phyloP scores from a whole-genome alignment of 2,329 filamentous ascomycete species.

The Alternaria tenuissima region DNA sequence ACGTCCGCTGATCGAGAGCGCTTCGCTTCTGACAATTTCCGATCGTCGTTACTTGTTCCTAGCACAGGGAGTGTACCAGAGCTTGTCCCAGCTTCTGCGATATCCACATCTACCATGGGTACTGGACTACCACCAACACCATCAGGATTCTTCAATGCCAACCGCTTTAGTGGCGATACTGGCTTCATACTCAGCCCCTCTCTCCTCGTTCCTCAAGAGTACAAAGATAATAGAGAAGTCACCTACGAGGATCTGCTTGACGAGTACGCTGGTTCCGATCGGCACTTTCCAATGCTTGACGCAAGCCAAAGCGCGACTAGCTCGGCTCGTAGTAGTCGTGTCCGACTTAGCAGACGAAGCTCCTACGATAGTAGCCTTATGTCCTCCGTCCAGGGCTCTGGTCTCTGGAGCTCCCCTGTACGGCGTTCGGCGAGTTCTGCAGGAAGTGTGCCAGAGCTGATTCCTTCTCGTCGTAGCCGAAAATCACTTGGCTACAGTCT shows the following conservation, averaged over 20 bases:
- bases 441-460: slow-evolving; percentile 50
- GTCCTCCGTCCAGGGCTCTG: slow-evolving; percentile 49
- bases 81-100: slow-evolving; percentile 44
- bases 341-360: slow-evolving; percentile 64
- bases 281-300: slow-evolving; percentile 57
- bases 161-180: slow-evolving; percentile 30
- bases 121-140: slow-evolving; percentile 43
- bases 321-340: slow-evolving; percentile 59
- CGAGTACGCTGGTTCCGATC: slow-evolving; percentile 57
- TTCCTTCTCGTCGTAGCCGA: slow-evolving; percentile 45
- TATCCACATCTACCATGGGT: slow-evolving; percentile 43
- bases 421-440: slow-evolving; percentile 50
- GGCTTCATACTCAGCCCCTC: slow-evolving; percentile 52
- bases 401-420: slow-evolving; percentile 45
- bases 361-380: slow-evolving; percentile 65
- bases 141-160: slow-evolving; percentile 30
- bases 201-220: slow-evolving; percentile 46
- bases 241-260: slow-evolving; percentile 50
- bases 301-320: slow-evolving; percentile 51
- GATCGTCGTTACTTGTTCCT: slow-evolving; percentile 40
- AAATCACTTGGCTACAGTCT: slow-evolving; percentile 40
- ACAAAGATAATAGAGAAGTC: slow-evolving; percentile 46
- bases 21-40: slow-evolving; percentile 32
- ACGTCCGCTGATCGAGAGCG: slow-evolving; percentile 14
- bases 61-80: slow-evolving; percentile 44